phyloP scores from a whole-genome alignment of 352 stramenopile species.

The Phytophthora niederhauseri region DNA sequence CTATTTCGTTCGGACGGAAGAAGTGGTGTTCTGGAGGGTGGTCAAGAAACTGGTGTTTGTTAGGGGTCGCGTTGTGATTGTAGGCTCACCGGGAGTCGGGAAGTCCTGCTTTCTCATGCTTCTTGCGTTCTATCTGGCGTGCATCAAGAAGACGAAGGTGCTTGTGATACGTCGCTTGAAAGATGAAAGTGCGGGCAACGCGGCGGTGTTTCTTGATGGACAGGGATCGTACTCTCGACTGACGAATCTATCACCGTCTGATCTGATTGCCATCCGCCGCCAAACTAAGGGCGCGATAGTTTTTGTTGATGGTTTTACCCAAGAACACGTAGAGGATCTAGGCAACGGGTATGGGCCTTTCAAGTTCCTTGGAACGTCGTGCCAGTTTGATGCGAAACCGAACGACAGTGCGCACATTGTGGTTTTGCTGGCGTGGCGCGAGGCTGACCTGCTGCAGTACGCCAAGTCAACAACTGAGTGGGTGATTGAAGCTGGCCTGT shows the following conservation, averaged over 20 bases:
- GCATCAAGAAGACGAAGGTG: slow-evolving; percentile 23
- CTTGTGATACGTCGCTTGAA: slow-evolving; percentile 20
- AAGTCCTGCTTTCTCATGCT: slow-evolving; percentile 37
- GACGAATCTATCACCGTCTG: not conserved
- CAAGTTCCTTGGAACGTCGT: slow-evolving; percentile 26
- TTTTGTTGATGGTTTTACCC: slow-evolving; percentile 13
- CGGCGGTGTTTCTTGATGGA: slow-evolving; percentile 17
- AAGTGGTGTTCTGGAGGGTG: slow-evolving; percentile 17
- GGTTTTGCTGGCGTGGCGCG: slow-evolving; percentile 30
- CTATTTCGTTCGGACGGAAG: slow-evolving; percentile 20
- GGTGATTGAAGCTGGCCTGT: slow-evolving; percentile 21
- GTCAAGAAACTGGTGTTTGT: slow-evolving; percentile 10
- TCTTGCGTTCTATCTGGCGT: slow-evolving; percentile 27
- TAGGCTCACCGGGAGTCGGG: slow-evolving; percentile 27
- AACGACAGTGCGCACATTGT: slow-evolving; percentile 26
- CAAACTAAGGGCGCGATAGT: slow-evolving; percentile 1
- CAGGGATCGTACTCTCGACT: slow-evolving; percentile 3
- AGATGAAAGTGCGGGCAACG: not conserved
- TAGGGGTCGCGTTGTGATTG: slow-evolving; percentile 18
- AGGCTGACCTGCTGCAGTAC: slow-evolving; percentile 26
- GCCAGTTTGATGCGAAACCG: slow-evolving; percentile 28
- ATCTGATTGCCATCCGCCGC: not conserved
- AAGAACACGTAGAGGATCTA: not conserved
- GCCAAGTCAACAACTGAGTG: slow-evolving; percentile 29
- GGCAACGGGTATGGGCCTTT: slow-evolving; percentile 3